Evolutionary conservation across 1,284 basidiomycete species (phyloP).

Genomic region (Sporisorium scitamineum): DNA sequence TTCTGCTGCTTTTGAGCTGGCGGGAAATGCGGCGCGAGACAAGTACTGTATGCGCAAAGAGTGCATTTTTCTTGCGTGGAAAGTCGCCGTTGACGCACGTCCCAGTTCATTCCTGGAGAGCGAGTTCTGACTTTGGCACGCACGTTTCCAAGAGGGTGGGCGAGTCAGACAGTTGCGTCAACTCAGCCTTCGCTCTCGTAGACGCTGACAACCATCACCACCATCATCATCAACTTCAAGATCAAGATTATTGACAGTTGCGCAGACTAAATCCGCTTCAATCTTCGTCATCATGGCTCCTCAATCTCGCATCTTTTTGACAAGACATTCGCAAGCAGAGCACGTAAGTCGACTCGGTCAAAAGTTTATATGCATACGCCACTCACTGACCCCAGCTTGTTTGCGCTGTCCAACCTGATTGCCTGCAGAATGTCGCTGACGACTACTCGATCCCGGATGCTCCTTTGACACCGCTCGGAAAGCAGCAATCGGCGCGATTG

Average conservation of each 20-base stretch:
- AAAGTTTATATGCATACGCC: not conserved
- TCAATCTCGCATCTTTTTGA: constrained; percentile 57
- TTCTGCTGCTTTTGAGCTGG: constrained; percentile 13
- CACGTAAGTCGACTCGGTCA: constrained; percentile 46
- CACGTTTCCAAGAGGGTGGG: constrained; percentile 1
- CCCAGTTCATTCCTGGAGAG: not conserved
- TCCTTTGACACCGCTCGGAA: constrained; percentile 65
- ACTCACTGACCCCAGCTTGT: not conserved
- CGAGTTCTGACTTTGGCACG: not conserved
- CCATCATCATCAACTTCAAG: not conserved
- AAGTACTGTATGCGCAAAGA: constrained; percentile 6
- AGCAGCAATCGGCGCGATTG: constrained; percentile 60
- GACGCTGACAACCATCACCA: not conserved
- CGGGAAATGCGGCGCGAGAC: constrained; percentile 3
- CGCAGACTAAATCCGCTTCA: not conserved
- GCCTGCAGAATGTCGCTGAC: constrained; percentile 51
- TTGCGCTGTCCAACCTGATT: not conserved
- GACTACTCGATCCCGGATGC: constrained; percentile 66
- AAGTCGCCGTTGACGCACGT: constrained; percentile 27
- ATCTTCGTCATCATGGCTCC: constrained; percentile 33
- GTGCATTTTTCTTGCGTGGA: constrained; percentile 2
- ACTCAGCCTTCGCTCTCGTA: not conserved
- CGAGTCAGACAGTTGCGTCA: not conserved
- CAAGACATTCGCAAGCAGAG: constrained; percentile 62
- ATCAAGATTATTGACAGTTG: not conserved